phyloP scores from a whole-genome alignment of 371 early-diverging fungal genomes.

The Batkoa obscura region DNA sequence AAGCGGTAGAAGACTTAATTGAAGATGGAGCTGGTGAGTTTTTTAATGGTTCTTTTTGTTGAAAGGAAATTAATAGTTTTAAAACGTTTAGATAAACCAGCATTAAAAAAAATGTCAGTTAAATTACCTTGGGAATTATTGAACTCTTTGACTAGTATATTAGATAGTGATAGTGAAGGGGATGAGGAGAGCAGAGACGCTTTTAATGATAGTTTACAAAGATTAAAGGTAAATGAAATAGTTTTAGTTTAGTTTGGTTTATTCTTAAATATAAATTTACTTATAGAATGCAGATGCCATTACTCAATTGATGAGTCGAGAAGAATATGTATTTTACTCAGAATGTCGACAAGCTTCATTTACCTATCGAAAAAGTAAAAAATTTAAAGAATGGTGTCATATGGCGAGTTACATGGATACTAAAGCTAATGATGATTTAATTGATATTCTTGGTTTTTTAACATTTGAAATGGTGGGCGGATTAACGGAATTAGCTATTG shows the following conservation, averaged over 20 bases:
- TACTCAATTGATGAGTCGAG: conserved; percentile 89
- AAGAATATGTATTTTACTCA: conserved; percentile 95
- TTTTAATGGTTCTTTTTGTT: too few relatives aligned
- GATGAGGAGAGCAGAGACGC: conserved; percentile 73
- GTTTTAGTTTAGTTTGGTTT: too few relatives aligned
- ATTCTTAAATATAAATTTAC: background rate
- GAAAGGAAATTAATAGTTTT: background rate
- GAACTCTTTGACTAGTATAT: conserved; percentile 53
- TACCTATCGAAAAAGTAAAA: conserved; percentile 81
- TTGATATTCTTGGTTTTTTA: conserved; percentile 93
- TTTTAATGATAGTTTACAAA: conserved; percentile 64
- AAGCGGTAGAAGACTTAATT: conserved; percentile 38
- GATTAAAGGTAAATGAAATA: conserved; percentile 26
- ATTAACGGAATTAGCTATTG: conserved; percentile 69
- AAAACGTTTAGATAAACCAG: background rate
- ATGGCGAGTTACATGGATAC: conserved; percentile 69
- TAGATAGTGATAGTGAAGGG: conserved; percentile 58
- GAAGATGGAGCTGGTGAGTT: conserved; percentile 31
- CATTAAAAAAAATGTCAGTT: conserved; percentile 11
- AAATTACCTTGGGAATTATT: conserved; percentile 83
- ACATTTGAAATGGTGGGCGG: conserved; percentile 90
- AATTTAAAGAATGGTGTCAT: conserved; percentile 91
- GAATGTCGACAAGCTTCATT: conserved; percentile 97
- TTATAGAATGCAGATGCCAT: conserved; percentile 63
- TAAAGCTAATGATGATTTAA: conserved; percentile 83